A percentile compares a stretch with the other conserved stretches of the same genome.
These are phyloP conservation scores for Arachnopeziza araneosa DNA, from an alignment of 2,329 filamentous ascomycete species.

Conservation along the genomic window DNA sequence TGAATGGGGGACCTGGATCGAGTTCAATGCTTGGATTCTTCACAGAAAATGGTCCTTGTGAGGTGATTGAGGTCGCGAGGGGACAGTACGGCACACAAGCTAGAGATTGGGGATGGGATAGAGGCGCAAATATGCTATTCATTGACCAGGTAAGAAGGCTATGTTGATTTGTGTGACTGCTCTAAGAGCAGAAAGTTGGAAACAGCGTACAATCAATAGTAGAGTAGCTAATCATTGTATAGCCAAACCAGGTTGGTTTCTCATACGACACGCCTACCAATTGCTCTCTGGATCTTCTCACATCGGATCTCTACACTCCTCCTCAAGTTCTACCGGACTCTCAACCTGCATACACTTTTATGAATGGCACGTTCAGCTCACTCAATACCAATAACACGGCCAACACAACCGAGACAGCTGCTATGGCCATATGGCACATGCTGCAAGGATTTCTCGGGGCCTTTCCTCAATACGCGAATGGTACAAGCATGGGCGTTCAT, in stretches of 20 bases:
- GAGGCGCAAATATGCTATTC: conserved; percentile 49
- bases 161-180: conserved; percentile 1
- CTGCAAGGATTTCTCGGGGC: conserved; percentile 53
- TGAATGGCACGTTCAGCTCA: conserved; percentile 63
- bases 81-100: conserved; percentile 49
- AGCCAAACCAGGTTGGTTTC: conserved; percentile 67
- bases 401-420: conserved; percentile 46
- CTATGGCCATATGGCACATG: conserved; percentile 53
- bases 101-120: conserved; percentile 62
- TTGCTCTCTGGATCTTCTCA: conserved; percentile 48
- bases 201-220: neutral
- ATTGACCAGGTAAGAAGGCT: conserved; percentile 42
- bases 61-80: conserved; percentile 42
- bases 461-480: conserved; percentile 53
- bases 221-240: conserved; percentile 10
- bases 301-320: conserved; percentile 36
- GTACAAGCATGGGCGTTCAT: conserved; percentile 50
- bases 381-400: conserved; percentile 39
- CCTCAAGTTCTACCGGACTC: conserved; percentile 29
- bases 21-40: conserved; percentile 63
- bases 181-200: neutral
- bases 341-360: conserved; percentile 32
- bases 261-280: conserved; percentile 62
- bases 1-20: conserved; percentile 62
- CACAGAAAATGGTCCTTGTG: conserved; percentile 50